Base-by-base conservation (phyloP, 257 asterid species). In the Apocynum venetum region DNA sequence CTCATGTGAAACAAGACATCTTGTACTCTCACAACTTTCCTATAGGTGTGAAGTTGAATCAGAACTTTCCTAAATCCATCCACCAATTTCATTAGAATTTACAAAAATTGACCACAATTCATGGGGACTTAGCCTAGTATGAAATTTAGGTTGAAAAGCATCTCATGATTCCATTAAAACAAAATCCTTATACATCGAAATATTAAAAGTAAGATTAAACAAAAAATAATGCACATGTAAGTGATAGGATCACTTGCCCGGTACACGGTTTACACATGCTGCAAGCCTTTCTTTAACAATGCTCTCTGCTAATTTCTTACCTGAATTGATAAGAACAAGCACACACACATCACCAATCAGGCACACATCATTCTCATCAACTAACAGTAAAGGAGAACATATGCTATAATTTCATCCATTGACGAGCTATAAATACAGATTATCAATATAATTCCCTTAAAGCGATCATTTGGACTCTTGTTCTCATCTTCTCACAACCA, bases 211-310 rank as follows among this genome's bases (percentile, higher is more conserved):
- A 41, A 41, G 46, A 72, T 40, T 70, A 60, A 72, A 68, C 40
- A 13, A n/a, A 77, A 60, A 38, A 49, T 11, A 74, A 73, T 48
- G 64, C n/a, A 40, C 67, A 19, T 56, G 47, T 52, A 78, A 75
- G 63, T 61, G 59, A 66, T 17, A 57, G 74, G 20, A 76, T 57
- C 46, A 79, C 90, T 49, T 66, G 79, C 99, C 98, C 85, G 96
- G 96, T 44, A 93, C 88, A 78, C 93, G 87, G 83, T 93, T 96
- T 80, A 96, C 99, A 76, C 97, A 96, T 75, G 99, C 97, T 20
- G 98, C 99, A 52, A 96, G 97, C 81, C 90, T 88, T 83, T 82
- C 98, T 81, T 90, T 91, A 74, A 96, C 92, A 78, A 96, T 89
- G 95, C 99, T 96, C 76, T 87, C 93, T 1, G 97, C 94, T 80